A percentile compares a stretch with the other conserved stretches of the same genome.
Conservation (phyloP, 1,139 yeast species). For the Diutina catenulata region DNA sequence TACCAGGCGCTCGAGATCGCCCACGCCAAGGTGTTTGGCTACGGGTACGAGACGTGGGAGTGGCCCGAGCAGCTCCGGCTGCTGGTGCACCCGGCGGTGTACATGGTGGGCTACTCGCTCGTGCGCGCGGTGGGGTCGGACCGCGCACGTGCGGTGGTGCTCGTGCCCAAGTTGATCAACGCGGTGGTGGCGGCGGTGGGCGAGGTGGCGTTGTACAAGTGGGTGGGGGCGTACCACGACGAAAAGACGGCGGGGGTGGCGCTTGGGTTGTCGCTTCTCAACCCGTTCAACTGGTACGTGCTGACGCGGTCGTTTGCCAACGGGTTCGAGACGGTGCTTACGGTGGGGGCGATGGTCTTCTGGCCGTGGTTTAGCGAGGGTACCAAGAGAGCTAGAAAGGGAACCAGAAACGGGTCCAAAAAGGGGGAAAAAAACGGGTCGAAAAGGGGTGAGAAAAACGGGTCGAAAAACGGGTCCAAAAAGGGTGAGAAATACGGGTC, state of each 20-base stretch:
- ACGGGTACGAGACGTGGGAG: slow-evolving; percentile 91
- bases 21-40: slow-evolving; percentile 58
- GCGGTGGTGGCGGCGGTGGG: slow-evolving; percentile 63
- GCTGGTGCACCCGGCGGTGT: slow-evolving; percentile 67
- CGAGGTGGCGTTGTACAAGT: slow-evolving; percentile 47
- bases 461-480: no score
- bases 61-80: slow-evolving; percentile 73
- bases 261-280: slow-evolving; percentile 43
- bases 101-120: slow-evolving; percentile 30
- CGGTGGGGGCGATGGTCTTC: slow-evolving; percentile 53
- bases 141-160: slow-evolving; percentile 9
- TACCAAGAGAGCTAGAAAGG: slow-evolving; percentile 7
- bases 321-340: slow-evolving; percentile 64
- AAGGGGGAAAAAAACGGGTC: no score
- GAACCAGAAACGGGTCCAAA: no score
- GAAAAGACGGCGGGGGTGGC: slow-evolving; percentile 33
- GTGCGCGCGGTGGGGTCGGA: slow-evolving; percentile 8
- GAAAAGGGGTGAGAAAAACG: no score
- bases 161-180: slow-evolving; percentile 55
- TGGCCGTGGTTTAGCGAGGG: slow-evolving; percentile 51
- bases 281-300: slow-evolving; percentile 78
- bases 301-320: slow-evolving; percentile 81
- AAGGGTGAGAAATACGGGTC: no score
- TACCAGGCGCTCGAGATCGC: slow-evolving; percentile 95
- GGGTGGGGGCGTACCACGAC: slow-evolving; percentile 24